Conservation (phyloP, 139 green algal genomes). For the Parachlorella kessleri region DNA sequence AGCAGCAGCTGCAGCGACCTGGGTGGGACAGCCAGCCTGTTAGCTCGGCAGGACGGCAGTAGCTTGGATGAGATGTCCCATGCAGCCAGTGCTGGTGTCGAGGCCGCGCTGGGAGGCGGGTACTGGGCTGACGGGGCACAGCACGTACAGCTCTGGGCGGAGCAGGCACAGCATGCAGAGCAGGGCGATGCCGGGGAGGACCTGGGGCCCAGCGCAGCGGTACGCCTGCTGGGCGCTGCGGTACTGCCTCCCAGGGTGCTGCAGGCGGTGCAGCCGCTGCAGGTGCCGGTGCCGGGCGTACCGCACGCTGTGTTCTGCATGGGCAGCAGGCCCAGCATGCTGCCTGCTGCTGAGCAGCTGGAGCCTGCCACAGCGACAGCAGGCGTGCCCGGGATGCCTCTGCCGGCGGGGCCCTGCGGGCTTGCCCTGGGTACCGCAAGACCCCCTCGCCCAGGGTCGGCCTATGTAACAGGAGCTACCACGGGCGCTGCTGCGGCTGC, state of each 20-base stretch:
- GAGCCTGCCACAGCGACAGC: neutral
- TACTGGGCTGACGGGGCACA: no score
- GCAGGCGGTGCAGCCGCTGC: neutral
- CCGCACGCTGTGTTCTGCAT: neutral
- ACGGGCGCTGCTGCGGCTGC: neutral
- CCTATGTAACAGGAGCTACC: neutral
- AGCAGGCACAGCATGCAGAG: no score
- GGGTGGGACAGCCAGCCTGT: no score
- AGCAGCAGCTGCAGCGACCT: no score
- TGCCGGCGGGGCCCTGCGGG: neutral
- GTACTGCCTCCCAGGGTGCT: neutral
- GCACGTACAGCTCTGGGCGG: no score
- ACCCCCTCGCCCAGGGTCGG: neutral
- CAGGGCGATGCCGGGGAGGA: no score
- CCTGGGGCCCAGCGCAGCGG: no score
- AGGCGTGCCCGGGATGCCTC: neutral
- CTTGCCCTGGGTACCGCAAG: no score
- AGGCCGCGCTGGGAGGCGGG: no score
- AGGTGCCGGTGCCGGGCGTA: neutral
- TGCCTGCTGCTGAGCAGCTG: neutral
- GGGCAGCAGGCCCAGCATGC: neutral
- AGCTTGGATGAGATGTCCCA: no score
- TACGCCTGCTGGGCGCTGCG: neutral
- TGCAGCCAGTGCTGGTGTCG: no score
- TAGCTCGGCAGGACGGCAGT: no score